Evolutionary conservation across 2,329 filamentous ascomycete species (phyloP).

Genomic region (Pyrenochaeta sp.): DNA sequence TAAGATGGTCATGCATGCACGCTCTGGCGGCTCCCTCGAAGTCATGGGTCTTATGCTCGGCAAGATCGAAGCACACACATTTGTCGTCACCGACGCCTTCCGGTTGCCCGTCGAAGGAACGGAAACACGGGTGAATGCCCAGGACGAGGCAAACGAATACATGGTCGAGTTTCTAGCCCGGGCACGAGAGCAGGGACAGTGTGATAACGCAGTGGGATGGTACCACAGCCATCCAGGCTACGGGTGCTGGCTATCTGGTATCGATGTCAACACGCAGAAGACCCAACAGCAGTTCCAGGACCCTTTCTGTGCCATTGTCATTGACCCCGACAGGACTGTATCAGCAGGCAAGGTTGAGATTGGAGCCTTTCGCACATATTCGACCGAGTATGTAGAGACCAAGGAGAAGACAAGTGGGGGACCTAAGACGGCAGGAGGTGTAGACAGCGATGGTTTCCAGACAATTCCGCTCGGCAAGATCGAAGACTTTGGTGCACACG

Average conservation of each 20-base stretch:
- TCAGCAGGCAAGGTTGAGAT: slow-evolving; percentile 96
- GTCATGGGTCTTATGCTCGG: slow-evolving; percentile 99
- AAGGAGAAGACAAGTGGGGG: slow-evolving; percentile 52
- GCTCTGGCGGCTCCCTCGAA: slow-evolving; percentile 90
- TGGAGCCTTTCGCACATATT: slow-evolving; percentile 92
- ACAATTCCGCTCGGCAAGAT: slow-evolving; percentile 92
- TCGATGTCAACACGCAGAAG: slow-evolving; percentile 89
- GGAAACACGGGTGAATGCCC: slow-evolving; percentile 97
- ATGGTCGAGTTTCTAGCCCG: slow-evolving; percentile 85
- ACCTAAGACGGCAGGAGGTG: slow-evolving; percentile 25
- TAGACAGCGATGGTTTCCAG: slow-evolving; percentile 69
- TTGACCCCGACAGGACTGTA: slow-evolving; percentile 95
- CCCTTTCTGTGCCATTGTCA: slow-evolving; percentile 93
- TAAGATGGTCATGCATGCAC: slow-evolving; percentile 99
- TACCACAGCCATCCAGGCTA: slow-evolving; percentile 98
- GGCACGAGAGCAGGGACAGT: slow-evolving; percentile 76
- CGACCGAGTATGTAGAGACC: slow-evolving; percentile 68
- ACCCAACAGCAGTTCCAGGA: slow-evolving; percentile 87
- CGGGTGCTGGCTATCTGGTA: slow-evolving; percentile 96
- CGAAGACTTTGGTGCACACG: slow-evolving; percentile 94
- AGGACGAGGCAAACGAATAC: slow-evolving; percentile 96
- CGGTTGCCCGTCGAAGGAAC: slow-evolving; percentile 95
- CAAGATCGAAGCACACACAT: slow-evolving; percentile 83
- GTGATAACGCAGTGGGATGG: slow-evolving; percentile 96
- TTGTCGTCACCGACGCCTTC: slow-evolving; percentile 94